Conservation (phyloP, 192 early-diverging fungal species). For the Coemansia sp. region DNA sequence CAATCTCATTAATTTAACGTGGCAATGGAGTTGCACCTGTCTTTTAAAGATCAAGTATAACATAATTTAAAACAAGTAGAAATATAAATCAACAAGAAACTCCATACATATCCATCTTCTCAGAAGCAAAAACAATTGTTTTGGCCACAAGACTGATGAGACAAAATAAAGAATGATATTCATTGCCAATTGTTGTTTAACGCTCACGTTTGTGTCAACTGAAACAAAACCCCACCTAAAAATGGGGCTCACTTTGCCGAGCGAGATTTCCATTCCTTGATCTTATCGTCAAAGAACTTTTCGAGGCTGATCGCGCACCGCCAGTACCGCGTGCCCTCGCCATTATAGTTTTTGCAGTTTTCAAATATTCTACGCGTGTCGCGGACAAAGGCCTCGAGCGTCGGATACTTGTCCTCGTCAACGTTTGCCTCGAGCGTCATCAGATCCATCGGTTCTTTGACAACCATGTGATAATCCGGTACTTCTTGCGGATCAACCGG, state of each 20-base stretch:
- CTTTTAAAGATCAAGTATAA: no score
- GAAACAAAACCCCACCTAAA: not conserved
- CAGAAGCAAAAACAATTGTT: not conserved
- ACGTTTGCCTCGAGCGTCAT: slow-evolving; percentile 80
- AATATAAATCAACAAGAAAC: no score
- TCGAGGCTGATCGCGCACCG: slow-evolving; percentile 76
- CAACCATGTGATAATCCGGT: slow-evolving; percentile 91
- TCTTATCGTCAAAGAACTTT: slow-evolving; percentile 73
- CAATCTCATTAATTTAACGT: slow-evolving; percentile 1
- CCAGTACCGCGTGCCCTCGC: slow-evolving; percentile 78
- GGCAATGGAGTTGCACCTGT: not conserved
- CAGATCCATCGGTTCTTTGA: slow-evolving; percentile 96
- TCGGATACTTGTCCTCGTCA: slow-evolving; percentile 80
- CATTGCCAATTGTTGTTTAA: not conserved
- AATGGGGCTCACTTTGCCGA: slow-evolving; percentile 16
- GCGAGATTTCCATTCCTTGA: slow-evolving; percentile 64
- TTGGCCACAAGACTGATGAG: not conserved
- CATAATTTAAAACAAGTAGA: no score
- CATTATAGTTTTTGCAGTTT: slow-evolving; percentile 92
- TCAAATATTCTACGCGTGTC: slow-evolving; percentile 91
- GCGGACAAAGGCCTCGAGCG: slow-evolving; percentile 75
- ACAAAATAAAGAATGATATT: not conserved
- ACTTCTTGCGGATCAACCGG: slow-evolving; percentile 88
- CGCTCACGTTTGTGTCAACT: not conserved
- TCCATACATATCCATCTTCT: not conserved